Base-by-base conservation (phyloP, 2,329 filamentous ascomycete species). In the Cladosporium cucumerinum region DNA sequence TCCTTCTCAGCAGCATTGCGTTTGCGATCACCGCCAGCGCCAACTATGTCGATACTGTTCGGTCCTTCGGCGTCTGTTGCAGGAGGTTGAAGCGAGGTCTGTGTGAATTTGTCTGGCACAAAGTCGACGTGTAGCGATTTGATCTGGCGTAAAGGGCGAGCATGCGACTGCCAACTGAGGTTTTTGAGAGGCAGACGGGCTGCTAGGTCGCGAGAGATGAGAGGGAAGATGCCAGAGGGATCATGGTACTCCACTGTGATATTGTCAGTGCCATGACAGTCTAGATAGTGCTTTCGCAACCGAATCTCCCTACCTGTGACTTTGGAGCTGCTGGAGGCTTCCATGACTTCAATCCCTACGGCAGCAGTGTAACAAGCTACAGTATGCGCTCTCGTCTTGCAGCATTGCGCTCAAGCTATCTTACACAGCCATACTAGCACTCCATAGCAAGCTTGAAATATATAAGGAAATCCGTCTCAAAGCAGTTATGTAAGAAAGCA, bases 91-190 rank as follows among this genome's bases (percentile, higher is more conserved):
- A 73, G 67, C 43, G 57, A 61, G 18, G 61, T 66, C 49, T 71
- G 61, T 2, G 75, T 75, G 7, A 66, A 60, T 30, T 69, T 69
- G 66, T 75, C 73, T 8, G 89, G 85, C n/a, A 93, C 82, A 66
- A 98, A 87, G 67, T 97, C 93, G 72, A 98, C 87, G 74, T 97
- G 92, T 48, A 99, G 86, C 14, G 92, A 93, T 73, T 93, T 90
- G 76, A 99, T 99, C 16, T 95, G 97, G 69, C 95, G 90, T 39
- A 98, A 81, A 2, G 95, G 95, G 0, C 95, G 90, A 30, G 90
- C 89, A 67, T 96, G 92, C 16, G 95, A 97, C 77, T 98, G 96
- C 95, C 95, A 99, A 75, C 98, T 92, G 54, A 99, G 87, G 73
- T 98, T 96, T 69, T 89, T 90, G 43, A 99, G 84, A 36, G 95